These are phyloP conservation scores for Tieghemostelium lacteum DNA, from an alignment of 78 protist species.

Conservation along the genomic window DNA sequence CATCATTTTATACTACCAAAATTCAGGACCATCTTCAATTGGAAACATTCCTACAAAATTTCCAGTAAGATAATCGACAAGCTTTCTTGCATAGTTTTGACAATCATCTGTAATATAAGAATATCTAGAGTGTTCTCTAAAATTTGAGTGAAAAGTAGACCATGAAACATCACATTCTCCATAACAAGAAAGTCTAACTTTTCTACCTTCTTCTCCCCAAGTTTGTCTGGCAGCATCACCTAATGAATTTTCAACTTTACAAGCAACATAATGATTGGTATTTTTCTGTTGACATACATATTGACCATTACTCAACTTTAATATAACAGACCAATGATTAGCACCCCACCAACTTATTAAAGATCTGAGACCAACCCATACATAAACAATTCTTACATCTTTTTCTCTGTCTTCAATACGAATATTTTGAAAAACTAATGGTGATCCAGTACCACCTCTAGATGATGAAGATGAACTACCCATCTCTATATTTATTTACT, in stretches of 20 bases:
- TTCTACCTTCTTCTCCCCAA: neutral
- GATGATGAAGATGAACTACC: no score
- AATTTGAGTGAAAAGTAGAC: no score
- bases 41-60: no score
- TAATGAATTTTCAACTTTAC: neutral
- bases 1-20: no score
- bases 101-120: no score
- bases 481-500: no score
- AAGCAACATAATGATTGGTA: neutral
- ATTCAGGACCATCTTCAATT: no score
- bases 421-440: no score
- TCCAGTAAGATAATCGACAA: no score
- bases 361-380: neutral
- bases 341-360: neutral
- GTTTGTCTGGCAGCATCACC: neutral
- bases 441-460: no score
- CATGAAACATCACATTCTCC: neutral
- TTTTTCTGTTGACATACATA: neutral
- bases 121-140: no score
- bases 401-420: neutral
- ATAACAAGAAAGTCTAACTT: neutral
- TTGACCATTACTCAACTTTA: neutral
- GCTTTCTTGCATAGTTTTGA: no score
- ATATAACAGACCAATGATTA: neutral
- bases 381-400: neutral